Base-by-base conservation (phyloP, 2,329 filamentous ascomycete species). In the Aspergillus versicolor region DNA sequence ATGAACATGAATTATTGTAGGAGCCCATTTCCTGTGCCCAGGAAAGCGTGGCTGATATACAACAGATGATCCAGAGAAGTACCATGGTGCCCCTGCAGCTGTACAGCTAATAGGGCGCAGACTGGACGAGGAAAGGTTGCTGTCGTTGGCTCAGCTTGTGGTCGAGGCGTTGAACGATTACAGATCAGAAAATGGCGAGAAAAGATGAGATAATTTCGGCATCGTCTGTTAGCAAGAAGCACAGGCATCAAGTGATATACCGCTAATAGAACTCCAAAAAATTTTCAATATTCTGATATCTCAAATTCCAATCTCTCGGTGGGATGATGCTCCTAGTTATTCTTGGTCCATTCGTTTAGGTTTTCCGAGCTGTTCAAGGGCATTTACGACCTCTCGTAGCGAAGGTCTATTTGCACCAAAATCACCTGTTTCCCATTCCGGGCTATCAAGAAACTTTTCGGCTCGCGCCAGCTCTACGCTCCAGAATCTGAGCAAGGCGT, bases 71-170 rank as follows among this genome's bases (percentile, higher is more conserved):
- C 40, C 46, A 11, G 53, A 55, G 11, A 55, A 44, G 43, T 41
- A 55, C 19, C 53, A 55, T 32, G 53, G 53, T 17, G 53, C 53
- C 21, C 53, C 53, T 38, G 53, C 53, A 11, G 53, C 53, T 6
- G 46, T 55, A 30, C 53, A 55, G 22, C 53, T 55, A 30, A 50
- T 55, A 7, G 53, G 46, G 40, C 53, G 53, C 21, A 55, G 53
- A 48, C 30, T 55, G 21, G 53, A 55, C 32, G 53, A 55, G 40
- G 53, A 55, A n/a, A 43, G 53, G 15, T 30, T 55, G 46, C 46
- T 55, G 15, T 55, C 53, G n/a, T 32, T 55, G 19, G 53, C 53
- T 42, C 46, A 55, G 41, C 27, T 50, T 37, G 53, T 55, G 37
- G 46, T 55, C 46, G 40, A 55, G 44, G 46, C 53, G 37, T 50